phyloP scores from a whole-genome alignment of 1,139 yeast genomes.

The Suhomyces panamericanus region DNA sequence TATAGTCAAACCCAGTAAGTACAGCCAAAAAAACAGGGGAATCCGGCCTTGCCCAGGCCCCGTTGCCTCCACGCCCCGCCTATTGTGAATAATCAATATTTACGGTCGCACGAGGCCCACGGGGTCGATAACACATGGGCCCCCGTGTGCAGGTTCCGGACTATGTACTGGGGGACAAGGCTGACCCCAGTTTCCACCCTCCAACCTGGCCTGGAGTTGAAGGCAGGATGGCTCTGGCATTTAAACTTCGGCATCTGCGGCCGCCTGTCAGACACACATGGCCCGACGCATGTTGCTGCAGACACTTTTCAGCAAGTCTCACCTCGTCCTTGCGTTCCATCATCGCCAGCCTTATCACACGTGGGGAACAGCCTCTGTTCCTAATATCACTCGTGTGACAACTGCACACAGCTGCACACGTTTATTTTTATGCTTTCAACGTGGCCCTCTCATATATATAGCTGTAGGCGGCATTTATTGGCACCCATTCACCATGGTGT shows the following conservation, averaged over 20 bases:
- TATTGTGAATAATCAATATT: constrained; percentile 1
- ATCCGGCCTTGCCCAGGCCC: neutral
- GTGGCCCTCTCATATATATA: constrained; percentile 5
- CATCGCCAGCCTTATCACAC: constrained; percentile 3
- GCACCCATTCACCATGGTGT: constrained; percentile 5
- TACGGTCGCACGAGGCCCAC: constrained; percentile 9
- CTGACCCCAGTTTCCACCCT: neutral
- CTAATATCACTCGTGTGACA: constrained; percentile 4
- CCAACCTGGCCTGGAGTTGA: neutral
- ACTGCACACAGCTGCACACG: constrained; percentile 5
- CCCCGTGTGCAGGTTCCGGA: neutral
- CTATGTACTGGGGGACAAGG: neutral
- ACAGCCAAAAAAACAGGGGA: neutral
- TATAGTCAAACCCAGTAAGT: too few relatives aligned
- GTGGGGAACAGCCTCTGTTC: constrained; percentile 1
- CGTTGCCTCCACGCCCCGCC: neutral
- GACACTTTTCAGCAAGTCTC: neutral
- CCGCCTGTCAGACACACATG: constrained; percentile 3
- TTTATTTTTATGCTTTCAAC: constrained; percentile 4
- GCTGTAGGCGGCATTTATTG: neutral
- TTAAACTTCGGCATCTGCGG: neutral
- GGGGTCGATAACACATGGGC: constrained; percentile 5
- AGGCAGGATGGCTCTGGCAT: too few relatives aligned
- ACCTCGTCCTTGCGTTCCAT: neutral
- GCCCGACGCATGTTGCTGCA: neutral